Percentiles rank a stretch among this genome's conserved stretches.
phyloP scores from a whole-genome alignment of 768 basidiomycete species.

The Trametopsis cervina region DNA sequence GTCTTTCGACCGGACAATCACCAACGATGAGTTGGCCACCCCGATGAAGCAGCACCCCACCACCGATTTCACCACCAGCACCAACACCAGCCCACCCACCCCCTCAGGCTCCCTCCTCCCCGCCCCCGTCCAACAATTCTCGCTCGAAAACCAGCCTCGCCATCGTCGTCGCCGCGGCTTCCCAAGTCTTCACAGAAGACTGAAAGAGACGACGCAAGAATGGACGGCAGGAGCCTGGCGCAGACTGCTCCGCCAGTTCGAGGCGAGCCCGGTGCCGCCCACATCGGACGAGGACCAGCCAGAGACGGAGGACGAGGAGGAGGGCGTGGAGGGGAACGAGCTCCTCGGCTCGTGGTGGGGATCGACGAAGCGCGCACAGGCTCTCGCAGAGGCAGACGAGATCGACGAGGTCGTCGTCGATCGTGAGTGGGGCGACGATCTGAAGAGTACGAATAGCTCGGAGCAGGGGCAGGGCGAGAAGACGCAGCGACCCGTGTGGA shows the following conservation, averaged over 20 bases:
- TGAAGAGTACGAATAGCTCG: constrained; percentile 40
- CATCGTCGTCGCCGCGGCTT: too few relatives aligned
- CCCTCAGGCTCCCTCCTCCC: constrained; percentile 5
- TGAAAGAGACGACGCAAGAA: too few relatives aligned
- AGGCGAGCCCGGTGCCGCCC: too few relatives aligned
- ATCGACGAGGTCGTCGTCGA: constrained; percentile 74
- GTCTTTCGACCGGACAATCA: too few relatives aligned
- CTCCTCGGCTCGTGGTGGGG: background rate
- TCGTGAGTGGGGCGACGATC: constrained; percentile 55
- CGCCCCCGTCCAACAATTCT: constrained; percentile 1
- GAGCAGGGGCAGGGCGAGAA: constrained; percentile 41
- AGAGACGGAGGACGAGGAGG: background rate
- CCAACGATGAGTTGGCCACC: too few relatives aligned
- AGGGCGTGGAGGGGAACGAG: background rate
- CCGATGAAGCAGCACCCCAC: too few relatives aligned
- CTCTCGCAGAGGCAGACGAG: constrained; percentile 16
- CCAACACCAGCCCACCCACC: too few relatives aligned
- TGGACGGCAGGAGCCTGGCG: too few relatives aligned
- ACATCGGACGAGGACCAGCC: background rate
- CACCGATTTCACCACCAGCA: too few relatives aligned
- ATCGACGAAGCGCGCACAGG: background rate
- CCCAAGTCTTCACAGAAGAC: too few relatives aligned
- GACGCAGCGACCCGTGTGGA: constrained; percentile 45
- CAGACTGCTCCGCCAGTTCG: too few relatives aligned
- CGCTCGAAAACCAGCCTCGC: too few relatives aligned